phyloP scores from a whole-genome alignment of 1,284 basidiomycete species.

The Cryptococcus sp. region DNA sequence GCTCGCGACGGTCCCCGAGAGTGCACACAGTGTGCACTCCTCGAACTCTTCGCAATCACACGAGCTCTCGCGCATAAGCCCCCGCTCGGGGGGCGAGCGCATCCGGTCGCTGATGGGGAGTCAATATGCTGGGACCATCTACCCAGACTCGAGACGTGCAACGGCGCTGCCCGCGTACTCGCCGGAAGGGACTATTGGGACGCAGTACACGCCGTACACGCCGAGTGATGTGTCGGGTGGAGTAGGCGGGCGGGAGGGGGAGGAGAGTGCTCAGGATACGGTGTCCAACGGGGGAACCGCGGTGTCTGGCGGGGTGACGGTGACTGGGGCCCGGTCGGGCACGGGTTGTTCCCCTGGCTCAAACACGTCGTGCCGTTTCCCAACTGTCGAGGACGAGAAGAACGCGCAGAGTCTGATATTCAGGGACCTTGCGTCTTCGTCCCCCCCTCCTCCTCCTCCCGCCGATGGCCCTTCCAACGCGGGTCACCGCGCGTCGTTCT shows the following conservation, averaged over 20 bases:
- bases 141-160: slow-evolving; percentile 6
- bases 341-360: neutral
- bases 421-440: slow-evolving; percentile 1
- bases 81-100: slow-evolving; percentile 5
- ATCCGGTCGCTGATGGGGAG: slow-evolving; percentile 7
- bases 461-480: neutral
- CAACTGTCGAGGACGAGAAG: slow-evolving; percentile 18
- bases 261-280: no score
- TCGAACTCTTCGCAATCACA: no score
- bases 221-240: neutral
- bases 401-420: slow-evolving; percentile 7
- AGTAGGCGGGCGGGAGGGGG: no score
- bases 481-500: neutral
- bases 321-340: no score
- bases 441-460: neutral
- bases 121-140: slow-evolving; percentile 3
- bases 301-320: neutral
- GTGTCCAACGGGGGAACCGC: neutral
- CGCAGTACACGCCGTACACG: neutral
- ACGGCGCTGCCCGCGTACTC: slow-evolving; percentile 24
- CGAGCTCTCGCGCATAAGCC: no score
- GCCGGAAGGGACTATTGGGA: slow-evolving; percentile 15
- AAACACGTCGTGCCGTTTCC: neutral
- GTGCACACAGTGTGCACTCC: neutral
- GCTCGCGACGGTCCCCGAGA: neutral